Evolutionary conservation across 257 asterid genomes (phyloP).

Genomic region (Jasminum sambac): DNA sequence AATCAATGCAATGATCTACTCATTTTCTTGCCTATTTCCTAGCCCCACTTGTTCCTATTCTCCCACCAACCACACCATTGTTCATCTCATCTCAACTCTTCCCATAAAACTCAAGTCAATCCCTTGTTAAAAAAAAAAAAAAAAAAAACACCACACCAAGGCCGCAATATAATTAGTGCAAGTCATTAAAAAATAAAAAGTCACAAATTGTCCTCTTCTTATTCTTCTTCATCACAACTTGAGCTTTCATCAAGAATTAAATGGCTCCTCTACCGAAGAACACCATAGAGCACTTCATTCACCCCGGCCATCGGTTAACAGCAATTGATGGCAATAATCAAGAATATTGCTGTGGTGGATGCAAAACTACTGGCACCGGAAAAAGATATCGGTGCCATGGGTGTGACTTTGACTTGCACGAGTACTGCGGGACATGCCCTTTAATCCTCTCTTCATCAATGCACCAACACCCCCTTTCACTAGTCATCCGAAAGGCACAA

Average conservation of each 20-base stretch:
- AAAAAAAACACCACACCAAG: not conserved
- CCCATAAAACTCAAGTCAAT: not conserved
- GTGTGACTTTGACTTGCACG: too few relatives aligned
- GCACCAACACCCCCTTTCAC: slow-evolving; percentile 44
- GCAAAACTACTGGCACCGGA: too few relatives aligned
- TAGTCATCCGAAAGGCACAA: slow-evolving; percentile 27
- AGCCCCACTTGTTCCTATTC: not conserved
- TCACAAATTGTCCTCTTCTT: not conserved
- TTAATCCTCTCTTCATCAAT: slow-evolving; percentile 17
- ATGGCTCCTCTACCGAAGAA: too few relatives aligned
- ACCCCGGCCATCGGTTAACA: too few relatives aligned
- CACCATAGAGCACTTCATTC: too few relatives aligned
- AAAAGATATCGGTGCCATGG: too few relatives aligned
- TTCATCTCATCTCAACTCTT: not conserved
- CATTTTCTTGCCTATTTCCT: not conserved
- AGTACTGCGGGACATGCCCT: too few relatives aligned
- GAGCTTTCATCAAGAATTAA: not conserved
- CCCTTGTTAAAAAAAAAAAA: not conserved
- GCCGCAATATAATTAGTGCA: too few relatives aligned
- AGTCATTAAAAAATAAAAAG: not conserved
- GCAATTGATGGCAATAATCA: too few relatives aligned
- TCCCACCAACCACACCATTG: not conserved
- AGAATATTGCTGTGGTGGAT: too few relatives aligned
- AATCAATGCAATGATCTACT: not conserved
- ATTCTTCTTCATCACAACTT: not conserved